Percentiles rank a stretch among this genome's conserved stretches.
phyloP scores from a whole-genome alignment of 805 yeast genomes.

The Kluyveromyces siamensis region DNA sequence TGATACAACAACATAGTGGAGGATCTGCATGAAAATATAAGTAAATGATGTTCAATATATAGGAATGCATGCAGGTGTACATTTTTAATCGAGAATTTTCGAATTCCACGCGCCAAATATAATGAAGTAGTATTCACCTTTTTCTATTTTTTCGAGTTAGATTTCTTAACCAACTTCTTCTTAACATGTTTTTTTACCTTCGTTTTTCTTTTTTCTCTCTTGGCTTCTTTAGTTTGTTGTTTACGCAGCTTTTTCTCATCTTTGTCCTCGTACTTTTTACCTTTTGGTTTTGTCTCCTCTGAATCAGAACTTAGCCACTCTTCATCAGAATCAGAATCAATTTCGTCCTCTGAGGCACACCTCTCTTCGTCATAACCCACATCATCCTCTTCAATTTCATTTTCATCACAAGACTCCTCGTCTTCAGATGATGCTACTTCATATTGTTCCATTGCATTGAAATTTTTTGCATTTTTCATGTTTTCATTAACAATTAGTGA shows the following conservation, averaged over 20 bases:
- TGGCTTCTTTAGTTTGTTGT: conserved; percentile 64
- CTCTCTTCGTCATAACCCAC: conserved; percentile 24
- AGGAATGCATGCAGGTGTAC: neutral
- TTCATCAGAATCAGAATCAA: conserved; percentile 29
- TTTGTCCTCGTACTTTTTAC: conserved; percentile 74
- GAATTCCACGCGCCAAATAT: too few species aligned
- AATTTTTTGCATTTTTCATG: conserved; percentile 16
- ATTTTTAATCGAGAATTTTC: neutral
- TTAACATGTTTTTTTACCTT: conserved; percentile 79
- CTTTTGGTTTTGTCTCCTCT: conserved; percentile 39
- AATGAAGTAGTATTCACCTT: neutral
- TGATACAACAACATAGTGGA: conserved; percentile 44
- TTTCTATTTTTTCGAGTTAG: conserved; percentile 31
- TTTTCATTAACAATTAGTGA: conserved; percentile 45
- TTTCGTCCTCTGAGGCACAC: conserved; percentile 28
- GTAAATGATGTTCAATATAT: neutral
- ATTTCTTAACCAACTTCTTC: conserved; percentile 61
- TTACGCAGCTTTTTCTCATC: conserved; percentile 70
- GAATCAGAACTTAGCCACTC: conserved; percentile 28
- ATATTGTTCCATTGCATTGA: conserved; percentile 12
- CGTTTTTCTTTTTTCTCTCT: conserved; percentile 68
- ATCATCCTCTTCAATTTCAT: conserved; percentile 18
- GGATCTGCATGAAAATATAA: conserved; percentile 28
- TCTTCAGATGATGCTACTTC: conserved; percentile 23
- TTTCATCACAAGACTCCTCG: conserved; percentile 18